Evolutionary conservation across 768 basidiomycete genomes (phyloP).

Genomic region (Heimioporus sp.): DNA sequence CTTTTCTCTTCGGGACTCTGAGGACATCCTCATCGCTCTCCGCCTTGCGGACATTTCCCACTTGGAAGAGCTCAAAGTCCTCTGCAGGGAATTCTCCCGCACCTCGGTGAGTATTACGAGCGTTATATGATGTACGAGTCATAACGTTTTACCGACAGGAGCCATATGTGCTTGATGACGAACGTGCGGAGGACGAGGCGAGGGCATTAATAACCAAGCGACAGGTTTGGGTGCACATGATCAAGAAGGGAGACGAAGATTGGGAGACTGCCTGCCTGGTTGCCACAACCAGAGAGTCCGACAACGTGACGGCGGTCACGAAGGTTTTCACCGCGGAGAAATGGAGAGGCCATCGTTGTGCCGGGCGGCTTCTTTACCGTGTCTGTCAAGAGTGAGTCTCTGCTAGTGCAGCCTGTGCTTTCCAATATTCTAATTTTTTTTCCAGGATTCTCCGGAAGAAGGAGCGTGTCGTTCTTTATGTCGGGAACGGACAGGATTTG

Average conservation of each 20-base stretch:
- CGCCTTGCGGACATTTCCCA: constrained; percentile 36
- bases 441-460: constrained; percentile 38
- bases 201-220: constrained; percentile 40
- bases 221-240: constrained; percentile 61
- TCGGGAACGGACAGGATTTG: constrained; percentile 51
- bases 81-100: constrained; percentile 56
- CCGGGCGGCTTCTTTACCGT: constrained; percentile 56
- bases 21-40: constrained; percentile 24
- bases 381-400: constrained; percentile 53
- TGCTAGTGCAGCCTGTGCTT: not conserved
- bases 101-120: constrained; percentile 47
- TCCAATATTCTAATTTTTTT: constrained; percentile 5
- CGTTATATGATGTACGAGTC: not conserved
- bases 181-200: constrained; percentile 52
- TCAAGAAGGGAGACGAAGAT: constrained; percentile 25
- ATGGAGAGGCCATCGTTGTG: constrained; percentile 55
- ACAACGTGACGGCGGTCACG: constrained; percentile 58
- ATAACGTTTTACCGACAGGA: constrained; percentile 33
- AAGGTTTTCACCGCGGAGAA: constrained; percentile 64
- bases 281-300: constrained; percentile 62
- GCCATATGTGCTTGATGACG: constrained; percentile 50
- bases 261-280: constrained; percentile 60
- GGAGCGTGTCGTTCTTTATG: constrained; percentile 59
- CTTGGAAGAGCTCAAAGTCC: constrained; percentile 34
- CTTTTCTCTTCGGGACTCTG: constrained; percentile 1